Evolutionary conservation across 2,329 filamentous ascomycete species (phyloP).

Genomic region (Fusarium citri): DNA sequence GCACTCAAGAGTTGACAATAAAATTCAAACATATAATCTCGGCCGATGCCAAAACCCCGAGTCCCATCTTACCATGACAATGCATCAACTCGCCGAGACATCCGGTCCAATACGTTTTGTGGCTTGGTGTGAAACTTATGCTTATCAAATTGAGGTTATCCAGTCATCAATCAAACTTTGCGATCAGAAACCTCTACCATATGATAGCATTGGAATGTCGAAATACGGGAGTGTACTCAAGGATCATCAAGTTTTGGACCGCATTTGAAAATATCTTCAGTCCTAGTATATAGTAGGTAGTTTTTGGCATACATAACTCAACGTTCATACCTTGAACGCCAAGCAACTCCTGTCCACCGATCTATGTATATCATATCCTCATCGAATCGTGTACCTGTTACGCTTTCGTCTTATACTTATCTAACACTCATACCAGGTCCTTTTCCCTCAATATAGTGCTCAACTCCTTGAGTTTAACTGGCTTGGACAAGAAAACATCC

Average conservation of each 20-base stretch:
- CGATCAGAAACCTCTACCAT: background rate
- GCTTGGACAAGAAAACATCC: constrained; percentile 66
- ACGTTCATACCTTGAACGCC: background rate
- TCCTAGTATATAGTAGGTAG: background rate
- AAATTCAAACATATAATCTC: constrained; percentile 4
- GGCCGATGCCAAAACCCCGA: constrained; percentile 17
- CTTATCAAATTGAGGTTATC: background rate
- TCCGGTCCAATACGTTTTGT: background rate
- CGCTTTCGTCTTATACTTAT: too few relatives aligned
- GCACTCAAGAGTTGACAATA: constrained; percentile 7
- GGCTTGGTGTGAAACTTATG: background rate
- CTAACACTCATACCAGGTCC: constrained; percentile 6
- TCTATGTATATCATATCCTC: constrained; percentile 11
- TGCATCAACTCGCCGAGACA: constrained; percentile 10
- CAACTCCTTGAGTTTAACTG: constrained; percentile 58
- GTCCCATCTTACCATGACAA: background rate
- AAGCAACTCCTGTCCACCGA: background rate
- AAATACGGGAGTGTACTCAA: background rate
- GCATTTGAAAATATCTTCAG: background rate
- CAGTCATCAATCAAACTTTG: background rate
- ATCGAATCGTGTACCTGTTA: background rate
- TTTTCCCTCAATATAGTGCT: constrained; percentile 30
- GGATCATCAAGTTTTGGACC: background rate
- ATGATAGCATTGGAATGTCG: background rate
- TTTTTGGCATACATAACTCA: background rate